Evolutionary conservation across 345 rosid species (phyloP), one percentile per base, ranked within the genome.

Genomic region (Rhodamnia rubescens): DNA sequence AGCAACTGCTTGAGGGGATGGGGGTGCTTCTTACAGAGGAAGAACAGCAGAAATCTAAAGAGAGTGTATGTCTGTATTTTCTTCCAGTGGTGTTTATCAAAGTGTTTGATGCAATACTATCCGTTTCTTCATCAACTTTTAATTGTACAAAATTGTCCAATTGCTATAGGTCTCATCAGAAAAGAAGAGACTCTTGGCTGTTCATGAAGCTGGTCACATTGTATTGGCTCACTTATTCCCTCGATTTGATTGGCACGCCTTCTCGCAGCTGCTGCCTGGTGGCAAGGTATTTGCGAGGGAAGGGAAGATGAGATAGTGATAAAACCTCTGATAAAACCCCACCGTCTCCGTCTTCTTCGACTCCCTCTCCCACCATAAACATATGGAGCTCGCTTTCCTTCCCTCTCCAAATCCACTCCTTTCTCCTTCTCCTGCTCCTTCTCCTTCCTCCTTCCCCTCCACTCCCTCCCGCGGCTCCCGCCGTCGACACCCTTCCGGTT

Each of bases 261-360:
- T 97, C 93, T 95, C 99, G 84, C 99, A 97, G 94, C 98, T 97
- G 84, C 95, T 97, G 86, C 99, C 97, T 84, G 99, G 98, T 87
- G 98, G 99, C 91, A 93, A 95, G 98, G 99, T 95, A 84, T 83
- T 78, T 59, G 74, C 74, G 74, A 27, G 74, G 40, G 16, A 32
- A 2, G 44, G 24, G 75, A 36, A 64, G 44, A 36, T 18, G 18
- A 21, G n/a, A 47, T 36, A 1, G 21, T 4, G 83, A 49, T 82
- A 74, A 82, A 51, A 51, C 56, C 64, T 54, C n/a, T 27, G 10
- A 32, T 40, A 83, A 54, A 22, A 53, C 64, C 53, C 58, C 44
- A 16, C 13, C 13, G 36, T 7, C 58, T 24, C 20, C 2, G 29
- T 29, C 84, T 5, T 81, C 54, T 81, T 55, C 36, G 2, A 11